phyloP scores from a whole-genome alignment of 1,284 basidiomycete genomes.

The Irpex rosettiformis region DNA sequence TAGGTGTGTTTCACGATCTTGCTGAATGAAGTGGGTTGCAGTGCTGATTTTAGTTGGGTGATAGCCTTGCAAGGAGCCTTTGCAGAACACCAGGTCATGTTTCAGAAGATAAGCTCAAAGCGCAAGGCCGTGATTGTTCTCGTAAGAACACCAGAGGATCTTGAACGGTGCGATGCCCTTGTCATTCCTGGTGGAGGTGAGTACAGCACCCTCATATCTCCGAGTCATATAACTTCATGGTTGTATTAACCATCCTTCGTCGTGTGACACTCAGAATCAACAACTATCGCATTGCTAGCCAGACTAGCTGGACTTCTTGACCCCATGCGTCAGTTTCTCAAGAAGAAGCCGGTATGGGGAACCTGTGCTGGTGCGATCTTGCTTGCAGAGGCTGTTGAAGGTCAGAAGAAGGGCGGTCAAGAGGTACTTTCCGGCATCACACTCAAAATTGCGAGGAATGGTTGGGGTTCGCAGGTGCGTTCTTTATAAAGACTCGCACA shows the following conservation, averaged over 20 bases:
- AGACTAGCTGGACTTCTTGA: slow-evolving; percentile 77
- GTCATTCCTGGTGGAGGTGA: slow-evolving; percentile 89
- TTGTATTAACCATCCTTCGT: neutral
- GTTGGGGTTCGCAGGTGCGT: slow-evolving; percentile 79
- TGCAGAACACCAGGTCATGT: slow-evolving; percentile 77
- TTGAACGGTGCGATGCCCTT: slow-evolving; percentile 77
- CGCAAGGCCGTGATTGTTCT: slow-evolving; percentile 50
- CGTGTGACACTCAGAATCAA: slow-evolving; percentile 62
- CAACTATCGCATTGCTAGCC: slow-evolving; percentile 88
- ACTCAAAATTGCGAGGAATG: slow-evolving; percentile 84
- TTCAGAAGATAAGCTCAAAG: slow-evolving; percentile 54
- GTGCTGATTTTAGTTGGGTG: neutral
- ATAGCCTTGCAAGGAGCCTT: slow-evolving; percentile 93
- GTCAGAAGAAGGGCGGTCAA: slow-evolving; percentile 86
- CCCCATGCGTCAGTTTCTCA: slow-evolving; percentile 71
- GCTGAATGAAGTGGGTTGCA: neutral
- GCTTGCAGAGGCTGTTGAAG: slow-evolving; percentile 70
- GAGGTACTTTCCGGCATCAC: slow-evolving; percentile 84
- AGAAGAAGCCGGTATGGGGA: slow-evolving; percentile 84
- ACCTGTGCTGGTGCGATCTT: slow-evolving; percentile 98
- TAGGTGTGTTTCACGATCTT: slow-evolving; percentile 8
- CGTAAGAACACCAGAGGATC: slow-evolving; percentile 77
- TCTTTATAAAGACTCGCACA: neutral
- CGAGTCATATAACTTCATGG: neutral
- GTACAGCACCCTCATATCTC: slow-evolving; percentile 15